Percentiles rank a stretch among this genome's conserved stretches.
These are phyloP conservation scores for Saccharomycopsis sp. DNA, from an alignment of 805 yeast species.

Conservation along the genomic window DNA sequence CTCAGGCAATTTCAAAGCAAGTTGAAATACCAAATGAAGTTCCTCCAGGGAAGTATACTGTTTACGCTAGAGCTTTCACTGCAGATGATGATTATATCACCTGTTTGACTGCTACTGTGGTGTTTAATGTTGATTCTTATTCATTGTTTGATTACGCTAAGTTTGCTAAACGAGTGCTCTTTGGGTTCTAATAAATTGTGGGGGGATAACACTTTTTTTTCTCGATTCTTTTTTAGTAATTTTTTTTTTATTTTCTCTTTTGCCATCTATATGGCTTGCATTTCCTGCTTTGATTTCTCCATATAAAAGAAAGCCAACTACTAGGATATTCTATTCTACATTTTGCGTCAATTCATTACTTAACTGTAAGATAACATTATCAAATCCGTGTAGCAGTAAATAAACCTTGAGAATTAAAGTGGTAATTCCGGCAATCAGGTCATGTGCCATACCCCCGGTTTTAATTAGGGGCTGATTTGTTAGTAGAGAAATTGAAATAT, in stretches of 20 bases:
- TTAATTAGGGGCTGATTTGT: neutral
- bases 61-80: slow-evolving; percentile 85
- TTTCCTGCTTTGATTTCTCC: neutral
- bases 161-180: slow-evolving; percentile 14
- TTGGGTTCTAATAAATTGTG: slow-evolving; percentile 9
- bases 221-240: neutral
- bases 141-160: slow-evolving; percentile 12
- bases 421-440: too few relatives aligned
- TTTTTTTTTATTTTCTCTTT: neutral
- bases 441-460: too few relatives aligned
- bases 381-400: too few relatives aligned
- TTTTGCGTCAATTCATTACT: neutral
- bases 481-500: neutral
- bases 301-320: too few relatives aligned
- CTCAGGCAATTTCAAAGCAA: slow-evolving; percentile 53
- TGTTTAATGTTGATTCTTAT: slow-evolving; percentile 30
- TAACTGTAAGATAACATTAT: too few relatives aligned
- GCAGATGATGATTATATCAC: slow-evolving; percentile 74
- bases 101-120: slow-evolving; percentile 72
- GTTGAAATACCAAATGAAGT: slow-evolving; percentile 87
- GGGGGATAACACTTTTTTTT: neutral
- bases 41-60: slow-evolving; percentile 90
- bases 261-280: neutral
- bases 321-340: neutral
- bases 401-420: too few relatives aligned